Evolutionary conservation across 495 filamentous ascomycete species (phyloP).

Genomic region (Tuber borchii): DNA sequence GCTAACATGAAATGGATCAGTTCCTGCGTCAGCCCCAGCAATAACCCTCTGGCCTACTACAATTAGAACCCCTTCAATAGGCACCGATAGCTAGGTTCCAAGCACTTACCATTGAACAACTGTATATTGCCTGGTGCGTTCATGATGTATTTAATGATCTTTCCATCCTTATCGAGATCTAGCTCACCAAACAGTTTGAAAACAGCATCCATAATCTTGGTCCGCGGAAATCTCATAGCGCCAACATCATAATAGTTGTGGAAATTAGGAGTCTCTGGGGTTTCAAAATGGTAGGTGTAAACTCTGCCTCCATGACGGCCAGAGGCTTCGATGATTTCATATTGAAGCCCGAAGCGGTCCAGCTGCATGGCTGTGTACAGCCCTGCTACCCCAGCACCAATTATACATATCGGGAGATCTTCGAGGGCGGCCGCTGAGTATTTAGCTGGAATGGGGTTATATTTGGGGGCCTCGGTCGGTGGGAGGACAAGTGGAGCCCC

Average conservation of each 20-base stretch:
- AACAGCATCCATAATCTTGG: conserved; percentile 31
- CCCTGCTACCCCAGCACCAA: conserved; percentile 45
- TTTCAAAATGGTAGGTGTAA: conserved; percentile 29
- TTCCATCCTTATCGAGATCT: not conserved
- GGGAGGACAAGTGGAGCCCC: not conserved
- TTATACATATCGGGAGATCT: conserved; percentile 38
- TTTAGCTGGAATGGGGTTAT: not conserved
- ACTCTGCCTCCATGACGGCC: conserved; percentile 41
- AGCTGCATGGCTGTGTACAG: conserved; percentile 45
- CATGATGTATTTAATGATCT: conserved; percentile 36
- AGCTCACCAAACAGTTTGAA: conserved; percentile 28
- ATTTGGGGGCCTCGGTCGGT: not conserved
- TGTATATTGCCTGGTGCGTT: conserved; percentile 10
- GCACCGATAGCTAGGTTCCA: not conserved
- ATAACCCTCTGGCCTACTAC: not conserved
- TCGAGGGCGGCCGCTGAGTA: not conserved
- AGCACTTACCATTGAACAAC: conserved; percentile 32
- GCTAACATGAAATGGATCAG: conserved; percentile 4
- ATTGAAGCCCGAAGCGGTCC: conserved; percentile 35
- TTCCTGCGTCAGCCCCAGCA: not conserved
- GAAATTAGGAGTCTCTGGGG: not conserved
- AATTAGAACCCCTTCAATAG: not conserved
- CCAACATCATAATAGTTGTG: conserved; percentile 48
- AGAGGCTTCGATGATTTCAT: conserved; percentile 42
- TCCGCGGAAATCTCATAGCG: conserved; percentile 46